Conservation (phyloP, 176 grass and related monocot species). For the Phyllostachys edulis region DNA sequence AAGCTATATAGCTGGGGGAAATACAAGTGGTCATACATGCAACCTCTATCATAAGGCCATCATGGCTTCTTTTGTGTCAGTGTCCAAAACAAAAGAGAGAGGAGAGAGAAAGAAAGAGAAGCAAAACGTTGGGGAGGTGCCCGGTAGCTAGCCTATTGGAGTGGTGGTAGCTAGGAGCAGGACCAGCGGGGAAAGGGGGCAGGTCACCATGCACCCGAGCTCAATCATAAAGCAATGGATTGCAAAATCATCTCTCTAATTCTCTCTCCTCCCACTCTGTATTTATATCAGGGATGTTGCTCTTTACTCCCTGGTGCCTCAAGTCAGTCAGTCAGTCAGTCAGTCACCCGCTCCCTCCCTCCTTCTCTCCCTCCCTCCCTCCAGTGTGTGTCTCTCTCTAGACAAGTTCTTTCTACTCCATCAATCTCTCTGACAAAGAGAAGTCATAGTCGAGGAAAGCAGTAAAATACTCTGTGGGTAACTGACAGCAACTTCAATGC, state of each 20-base stretch:
- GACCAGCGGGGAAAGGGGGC: constrained; percentile 28
- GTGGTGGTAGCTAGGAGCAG: neutral
- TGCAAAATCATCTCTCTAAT: constrained; percentile 67
- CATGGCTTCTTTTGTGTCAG: constrained; percentile 80
- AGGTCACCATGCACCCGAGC: constrained; percentile 12
- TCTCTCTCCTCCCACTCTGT: constrained; percentile 30
- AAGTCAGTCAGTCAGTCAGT: constrained; percentile 19
- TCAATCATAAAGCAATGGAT: constrained; percentile 99
- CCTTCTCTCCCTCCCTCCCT: neutral
- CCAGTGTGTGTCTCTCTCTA: constrained; percentile 22
- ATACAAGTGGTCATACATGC: constrained; percentile 40
- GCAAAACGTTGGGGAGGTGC: neutral
- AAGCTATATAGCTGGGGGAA: neutral
- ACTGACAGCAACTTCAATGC: constrained; percentile 81
- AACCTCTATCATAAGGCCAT: constrained; percentile 67
- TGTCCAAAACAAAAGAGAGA: constrained; percentile 43
- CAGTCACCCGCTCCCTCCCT: neutral
- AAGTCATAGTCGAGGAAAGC: constrained; percentile 85
- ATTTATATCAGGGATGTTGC: constrained; percentile 80
- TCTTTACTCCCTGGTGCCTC: constrained; percentile 59
- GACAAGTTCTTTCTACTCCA: constrained; percentile 2
- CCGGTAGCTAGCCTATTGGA: neutral
- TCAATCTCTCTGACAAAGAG: constrained; percentile 79
- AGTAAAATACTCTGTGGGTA: constrained; percentile 83
- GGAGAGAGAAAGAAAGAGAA: neutral